Evolutionary conservation across 1,139 yeast genomes (phyloP).

Genomic region (Zygoascus sp.): DNA sequence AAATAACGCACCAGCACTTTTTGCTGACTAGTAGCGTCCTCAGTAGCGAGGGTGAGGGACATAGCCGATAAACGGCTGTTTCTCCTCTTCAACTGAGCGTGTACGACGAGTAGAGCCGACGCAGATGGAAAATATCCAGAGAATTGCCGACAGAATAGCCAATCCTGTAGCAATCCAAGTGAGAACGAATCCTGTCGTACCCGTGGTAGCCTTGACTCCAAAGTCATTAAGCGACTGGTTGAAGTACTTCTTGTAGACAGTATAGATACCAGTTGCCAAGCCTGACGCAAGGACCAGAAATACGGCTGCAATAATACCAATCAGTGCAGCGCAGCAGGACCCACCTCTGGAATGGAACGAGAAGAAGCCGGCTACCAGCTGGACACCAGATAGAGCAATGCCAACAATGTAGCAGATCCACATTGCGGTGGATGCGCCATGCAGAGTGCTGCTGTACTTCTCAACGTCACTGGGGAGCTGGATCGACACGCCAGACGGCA

Average conservation of each 20-base stretch:
- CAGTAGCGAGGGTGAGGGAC: conserved; percentile 20
- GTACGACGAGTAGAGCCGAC: conserved; percentile 36
- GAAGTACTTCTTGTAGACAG: conserved; percentile 38
- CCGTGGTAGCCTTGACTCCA: conserved; percentile 41
- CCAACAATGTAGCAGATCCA: conserved; percentile 47
- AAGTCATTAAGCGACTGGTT: conserved; percentile 34
- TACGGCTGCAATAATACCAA: conserved; percentile 32
- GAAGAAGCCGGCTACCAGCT: conserved; percentile 39
- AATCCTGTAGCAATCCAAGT: conserved; percentile 46
- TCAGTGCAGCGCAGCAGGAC: conserved; percentile 35
- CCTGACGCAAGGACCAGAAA: conserved; percentile 36
- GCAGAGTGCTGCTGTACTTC: conserved; percentile 36
- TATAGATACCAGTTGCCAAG: conserved; percentile 44
- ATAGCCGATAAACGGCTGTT: conserved; percentile 31
- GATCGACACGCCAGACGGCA: conserved; percentile 30
- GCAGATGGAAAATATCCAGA: conserved; percentile 42
- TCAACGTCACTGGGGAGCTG: conserved; percentile 36
- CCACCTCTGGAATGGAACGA: conserved; percentile 37
- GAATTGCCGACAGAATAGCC: conserved; percentile 36
- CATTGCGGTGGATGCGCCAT: conserved; percentile 42
- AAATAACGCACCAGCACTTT: neutral
- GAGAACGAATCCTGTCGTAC: conserved; percentile 37
- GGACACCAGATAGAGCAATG: conserved; percentile 39
- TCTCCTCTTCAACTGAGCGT: conserved; percentile 27
- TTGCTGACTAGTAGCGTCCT: too few species aligned